phyloP scores from a whole-genome alignment of 2,329 filamentous ascomycete species.

The Cytospora paraplurivora region DNA sequence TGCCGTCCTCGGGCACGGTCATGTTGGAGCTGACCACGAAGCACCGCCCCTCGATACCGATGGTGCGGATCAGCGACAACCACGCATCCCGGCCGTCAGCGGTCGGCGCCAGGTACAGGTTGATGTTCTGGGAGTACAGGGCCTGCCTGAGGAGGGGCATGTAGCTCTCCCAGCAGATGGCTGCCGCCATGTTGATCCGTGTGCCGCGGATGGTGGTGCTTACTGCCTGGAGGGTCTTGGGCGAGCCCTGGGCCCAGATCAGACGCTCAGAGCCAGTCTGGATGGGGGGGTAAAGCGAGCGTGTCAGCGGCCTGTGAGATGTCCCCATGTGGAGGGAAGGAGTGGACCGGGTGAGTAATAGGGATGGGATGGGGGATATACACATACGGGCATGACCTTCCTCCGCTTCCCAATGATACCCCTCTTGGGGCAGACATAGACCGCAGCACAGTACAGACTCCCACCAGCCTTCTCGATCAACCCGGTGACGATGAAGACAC shows the following conservation, averaged over 20 bases:
- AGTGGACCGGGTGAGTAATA: not conserved
- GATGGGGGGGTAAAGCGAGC: not conserved
- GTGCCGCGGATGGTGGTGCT: slow-evolving; percentile 78
- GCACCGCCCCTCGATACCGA: slow-evolving; percentile 78
- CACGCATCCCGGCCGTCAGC: slow-evolving; percentile 84
- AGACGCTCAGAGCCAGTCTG: slow-evolving; percentile 78
- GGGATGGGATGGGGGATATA: slow-evolving; percentile 5
- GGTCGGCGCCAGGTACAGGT: slow-evolving; percentile 87
- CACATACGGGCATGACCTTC: slow-evolving; percentile 83
- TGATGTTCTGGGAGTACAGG: slow-evolving; percentile 87
- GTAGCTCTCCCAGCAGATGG: slow-evolving; percentile 97
- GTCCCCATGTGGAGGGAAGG: slow-evolving; percentile 11
- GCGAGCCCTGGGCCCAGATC: slow-evolving; percentile 85
- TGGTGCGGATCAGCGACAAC: slow-evolving; percentile 78
- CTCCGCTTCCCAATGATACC: slow-evolving; percentile 82
- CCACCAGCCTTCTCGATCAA: slow-evolving; percentile 79
- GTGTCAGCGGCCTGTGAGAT: too few species aligned
- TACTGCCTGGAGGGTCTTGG: slow-evolving; percentile 76
- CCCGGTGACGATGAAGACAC: slow-evolving; percentile 80
- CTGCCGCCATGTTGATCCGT: slow-evolving; percentile 77
- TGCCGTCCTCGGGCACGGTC: slow-evolving; percentile 63
- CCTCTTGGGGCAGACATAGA: slow-evolving; percentile 76
- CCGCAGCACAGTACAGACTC: slow-evolving; percentile 78
- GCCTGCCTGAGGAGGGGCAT: slow-evolving; percentile 86
- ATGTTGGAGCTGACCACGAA: slow-evolving; percentile 88